A percentile compares a stretch with the other conserved stretches of the same genome.
Evolutionary conservation across 2,329 filamentous ascomycete species (phyloP).

Genomic region (Colletotrichum lentis): DNA sequence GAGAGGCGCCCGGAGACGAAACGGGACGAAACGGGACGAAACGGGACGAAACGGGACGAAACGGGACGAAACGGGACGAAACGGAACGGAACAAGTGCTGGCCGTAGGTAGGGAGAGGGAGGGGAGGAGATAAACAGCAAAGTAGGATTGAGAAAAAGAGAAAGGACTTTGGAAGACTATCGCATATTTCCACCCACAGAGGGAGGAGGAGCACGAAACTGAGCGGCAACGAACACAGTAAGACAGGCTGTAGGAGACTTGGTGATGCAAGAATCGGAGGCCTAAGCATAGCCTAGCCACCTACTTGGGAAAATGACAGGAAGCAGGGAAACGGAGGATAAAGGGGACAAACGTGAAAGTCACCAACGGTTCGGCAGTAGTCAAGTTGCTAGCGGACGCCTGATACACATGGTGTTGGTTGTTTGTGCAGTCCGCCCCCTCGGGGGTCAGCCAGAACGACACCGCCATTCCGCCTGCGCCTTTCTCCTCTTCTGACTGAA

Average conservation of each 20-base stretch:
- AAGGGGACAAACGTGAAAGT: background rate
- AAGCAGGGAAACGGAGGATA: background rate
- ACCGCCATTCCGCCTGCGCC: conserved; percentile 1
- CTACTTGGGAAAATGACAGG: background rate
- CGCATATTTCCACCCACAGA: background rate
- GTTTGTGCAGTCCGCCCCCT: background rate
- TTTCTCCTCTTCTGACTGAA: background rate
- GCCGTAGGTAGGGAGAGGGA: background rate
- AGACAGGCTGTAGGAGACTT: background rate
- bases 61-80: background rate
- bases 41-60: background rate
- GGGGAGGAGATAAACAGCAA: background rate
- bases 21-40: background rate
- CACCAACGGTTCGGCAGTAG: background rate
- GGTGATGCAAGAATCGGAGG: background rate
- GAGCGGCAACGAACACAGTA: background rate
- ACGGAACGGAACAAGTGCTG: background rate
- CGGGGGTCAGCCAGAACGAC: background rate
- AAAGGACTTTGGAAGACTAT: conserved; percentile 5
- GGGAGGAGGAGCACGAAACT: background rate
- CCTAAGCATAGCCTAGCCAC: background rate
- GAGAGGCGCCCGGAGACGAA: conserved; percentile 1
- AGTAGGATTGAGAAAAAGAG: background rate
- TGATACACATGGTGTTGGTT: background rate
- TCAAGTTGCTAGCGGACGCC: conserved; percentile 9